Percentiles rank a stretch among this genome's conserved stretches.
phyloP scores from a whole-genome alignment of 2,329 filamentous ascomycete species.

The Colletotrichum euphorbiae region DNA sequence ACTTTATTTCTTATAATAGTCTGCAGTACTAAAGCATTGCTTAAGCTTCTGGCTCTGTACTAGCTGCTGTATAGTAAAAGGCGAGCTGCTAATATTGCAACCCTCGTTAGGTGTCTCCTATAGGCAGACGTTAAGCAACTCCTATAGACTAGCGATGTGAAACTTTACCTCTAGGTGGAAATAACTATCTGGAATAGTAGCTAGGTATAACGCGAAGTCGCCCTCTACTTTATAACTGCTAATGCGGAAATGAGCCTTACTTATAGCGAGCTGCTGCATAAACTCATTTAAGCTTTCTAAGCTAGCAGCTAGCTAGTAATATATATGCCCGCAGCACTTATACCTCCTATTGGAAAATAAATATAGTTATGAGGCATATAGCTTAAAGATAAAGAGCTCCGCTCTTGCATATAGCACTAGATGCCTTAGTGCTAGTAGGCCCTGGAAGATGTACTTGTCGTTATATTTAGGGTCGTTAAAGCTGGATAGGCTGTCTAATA shows the following conservation, averaged over 20 bases:
- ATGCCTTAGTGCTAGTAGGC: too few species aligned
- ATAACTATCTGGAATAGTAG: not conserved
- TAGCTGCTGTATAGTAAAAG: conserved; percentile 1
- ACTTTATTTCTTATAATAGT: conserved; percentile 4
- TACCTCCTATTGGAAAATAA: too few species aligned
- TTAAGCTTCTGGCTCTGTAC: conserved; percentile 6
- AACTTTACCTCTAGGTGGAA: not conserved
- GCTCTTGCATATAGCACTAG: too few species aligned
- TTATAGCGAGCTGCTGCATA: not conserved
- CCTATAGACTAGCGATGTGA: not conserved
- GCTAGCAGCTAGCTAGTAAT: too few species aligned
- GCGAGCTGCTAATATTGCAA: not conserved
- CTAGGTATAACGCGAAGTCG: not conserved
- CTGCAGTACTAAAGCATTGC: not conserved
- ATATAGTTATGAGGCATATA: too few species aligned
- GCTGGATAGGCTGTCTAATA: too few species aligned
- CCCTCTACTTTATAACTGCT: not conserved
- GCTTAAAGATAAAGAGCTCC: too few species aligned
- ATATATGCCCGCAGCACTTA: too few species aligned
- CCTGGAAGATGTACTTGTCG: too few species aligned
- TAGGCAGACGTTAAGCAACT: not conserved
- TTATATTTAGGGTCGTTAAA: too few species aligned
- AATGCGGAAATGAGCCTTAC: not conserved
- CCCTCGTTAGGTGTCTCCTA: not conserved
- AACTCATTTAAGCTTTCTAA: not conserved